Base-by-base conservation (phyloP, 257 asterid species). In the Anisodus tanguticus region DNA sequence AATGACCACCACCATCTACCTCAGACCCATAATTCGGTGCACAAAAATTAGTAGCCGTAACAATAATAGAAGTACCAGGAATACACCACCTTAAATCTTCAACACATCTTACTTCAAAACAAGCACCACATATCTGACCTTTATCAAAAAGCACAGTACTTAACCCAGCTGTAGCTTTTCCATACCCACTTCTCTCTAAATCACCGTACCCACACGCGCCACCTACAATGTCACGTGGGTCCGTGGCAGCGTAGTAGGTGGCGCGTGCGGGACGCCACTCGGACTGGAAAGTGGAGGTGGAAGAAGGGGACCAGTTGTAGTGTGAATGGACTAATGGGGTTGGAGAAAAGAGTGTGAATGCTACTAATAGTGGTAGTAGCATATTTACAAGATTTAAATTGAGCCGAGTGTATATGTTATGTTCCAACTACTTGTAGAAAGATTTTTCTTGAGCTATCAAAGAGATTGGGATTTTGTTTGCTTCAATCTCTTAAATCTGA, bases 41-140 rank as follows among this genome's bases (percentile, higher is more conserved):
- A 90, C 99, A 96, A 89, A 96, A 96, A 37, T 96, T 96, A 22
- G 98, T 96, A 51, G 98, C 98, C 41, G 99, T 96, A 11, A 96
- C 93, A 86, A 96, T 92, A 22, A 90, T 93, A 11, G 98, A 94
- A 0, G 99, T 94, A 53, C 99, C 98, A 4, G 99, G 99, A 82
- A 94, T 92, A 87, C 99, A 96, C 98, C 98, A 96, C 15, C 93
- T 88, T 86, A 93, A 90, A 79, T 94, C 98, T 76, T 94, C 97
- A 11, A 93, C 97, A 90, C 99, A 96, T 71, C 93, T 90, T 85
- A 96, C 89, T 81, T 93, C 97, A 89, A 85, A 94, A 87, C 98
- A 96, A 37, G 99, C 99, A 84, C 98, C 99, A 88, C 99, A 96
- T 95, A 94, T 96, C 97, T 93, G 98, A 76, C 99, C 99, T 17